Conservation (phyloP, 177 flowering plant genomes). For the Vitis hybrid region DNA sequence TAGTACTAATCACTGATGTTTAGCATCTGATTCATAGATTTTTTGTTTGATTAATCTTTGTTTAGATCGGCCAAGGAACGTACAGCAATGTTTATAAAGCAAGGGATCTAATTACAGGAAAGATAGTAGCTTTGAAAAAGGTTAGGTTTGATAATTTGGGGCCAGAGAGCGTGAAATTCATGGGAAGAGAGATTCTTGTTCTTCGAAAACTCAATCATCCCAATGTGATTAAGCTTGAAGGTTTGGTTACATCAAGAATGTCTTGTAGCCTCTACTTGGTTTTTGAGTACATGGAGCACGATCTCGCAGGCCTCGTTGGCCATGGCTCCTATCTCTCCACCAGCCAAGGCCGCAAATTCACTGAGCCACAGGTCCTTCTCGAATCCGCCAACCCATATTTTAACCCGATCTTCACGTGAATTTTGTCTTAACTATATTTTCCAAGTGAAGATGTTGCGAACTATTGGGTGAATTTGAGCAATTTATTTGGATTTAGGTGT, state of each 20-base stretch:
- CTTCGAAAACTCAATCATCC: constrained; percentile 70
- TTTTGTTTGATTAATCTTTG: constrained; percentile 8
- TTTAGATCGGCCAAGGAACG: constrained; percentile 89
- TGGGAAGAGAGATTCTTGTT: constrained; percentile 85
- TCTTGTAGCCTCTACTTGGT: constrained; percentile 78
- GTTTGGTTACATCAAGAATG: constrained; percentile 82
- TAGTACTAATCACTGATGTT: background rate
- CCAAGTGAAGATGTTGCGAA: background rate
- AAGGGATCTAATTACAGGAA: constrained; percentile 66
- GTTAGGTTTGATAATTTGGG: constrained; percentile 85
- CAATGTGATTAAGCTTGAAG: constrained; percentile 76
- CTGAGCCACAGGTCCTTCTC: constrained; percentile 62
- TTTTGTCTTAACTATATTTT: background rate
- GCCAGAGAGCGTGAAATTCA: constrained; percentile 82
- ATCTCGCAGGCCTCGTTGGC: constrained; percentile 62
- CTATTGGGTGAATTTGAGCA: background rate
- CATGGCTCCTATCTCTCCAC: constrained; percentile 30
- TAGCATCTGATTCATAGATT: background rate
- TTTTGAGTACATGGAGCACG: constrained; percentile 89
- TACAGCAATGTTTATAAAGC: constrained; percentile 95
- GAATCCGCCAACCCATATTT: background rate
- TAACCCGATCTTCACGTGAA: background rate
- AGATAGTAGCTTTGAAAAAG: constrained; percentile 84
- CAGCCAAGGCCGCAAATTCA: constrained; percentile 53
- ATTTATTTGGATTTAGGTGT: background rate